These are phyloP conservation scores for Diaporthe sp. DNA, from an alignment of 2,329 filamentous ascomycete genomes.

Conservation along the genomic window DNA sequence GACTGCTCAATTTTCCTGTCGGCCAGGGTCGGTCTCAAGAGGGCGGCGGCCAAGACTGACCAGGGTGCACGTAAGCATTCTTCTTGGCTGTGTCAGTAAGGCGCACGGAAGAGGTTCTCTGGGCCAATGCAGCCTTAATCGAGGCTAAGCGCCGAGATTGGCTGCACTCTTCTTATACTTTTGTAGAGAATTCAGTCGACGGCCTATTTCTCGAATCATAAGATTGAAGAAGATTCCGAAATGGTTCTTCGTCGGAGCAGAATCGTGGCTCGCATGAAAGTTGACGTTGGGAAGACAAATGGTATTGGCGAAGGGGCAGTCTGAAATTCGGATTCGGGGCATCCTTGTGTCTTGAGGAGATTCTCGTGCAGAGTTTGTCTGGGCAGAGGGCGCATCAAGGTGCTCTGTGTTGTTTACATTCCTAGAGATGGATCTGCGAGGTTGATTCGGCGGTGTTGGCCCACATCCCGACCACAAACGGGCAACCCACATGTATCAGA, in stretches of 20 bases:
- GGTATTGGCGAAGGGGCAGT: neutral
- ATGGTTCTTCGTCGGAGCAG: neutral
- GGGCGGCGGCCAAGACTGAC: slow-evolving; percentile 7
- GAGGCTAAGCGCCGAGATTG: slow-evolving; percentile 9
- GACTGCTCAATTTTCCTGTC: neutral
- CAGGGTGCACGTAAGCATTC: slow-evolving; percentile 23
- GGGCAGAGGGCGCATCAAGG: neutral
- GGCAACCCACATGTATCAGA: slow-evolving; percentile 25
- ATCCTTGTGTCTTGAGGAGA: slow-evolving; percentile 1
- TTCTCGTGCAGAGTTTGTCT: slow-evolving; percentile 8
- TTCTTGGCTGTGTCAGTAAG: slow-evolving; percentile 20
- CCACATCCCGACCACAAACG: slow-evolving; percentile 19
- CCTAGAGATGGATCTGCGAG: neutral
- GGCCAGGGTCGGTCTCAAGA: slow-evolving; percentile 11
- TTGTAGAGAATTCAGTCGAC: neutral
- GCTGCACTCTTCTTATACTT: neutral
- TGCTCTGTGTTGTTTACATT: slow-evolving; percentile 1
- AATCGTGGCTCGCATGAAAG: neutral
- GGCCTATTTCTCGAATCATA: neutral
- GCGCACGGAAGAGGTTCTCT: slow-evolving; percentile 13
- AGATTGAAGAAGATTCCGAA: neutral
- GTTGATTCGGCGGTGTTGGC: slow-evolving; percentile 3
- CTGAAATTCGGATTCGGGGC: too few species aligned
- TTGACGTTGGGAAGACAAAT: neutral
- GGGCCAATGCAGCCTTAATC: neutral